Evolutionary conservation across 139 green algal species (phyloP).

Genomic region (Marvania coccoides): DNA sequence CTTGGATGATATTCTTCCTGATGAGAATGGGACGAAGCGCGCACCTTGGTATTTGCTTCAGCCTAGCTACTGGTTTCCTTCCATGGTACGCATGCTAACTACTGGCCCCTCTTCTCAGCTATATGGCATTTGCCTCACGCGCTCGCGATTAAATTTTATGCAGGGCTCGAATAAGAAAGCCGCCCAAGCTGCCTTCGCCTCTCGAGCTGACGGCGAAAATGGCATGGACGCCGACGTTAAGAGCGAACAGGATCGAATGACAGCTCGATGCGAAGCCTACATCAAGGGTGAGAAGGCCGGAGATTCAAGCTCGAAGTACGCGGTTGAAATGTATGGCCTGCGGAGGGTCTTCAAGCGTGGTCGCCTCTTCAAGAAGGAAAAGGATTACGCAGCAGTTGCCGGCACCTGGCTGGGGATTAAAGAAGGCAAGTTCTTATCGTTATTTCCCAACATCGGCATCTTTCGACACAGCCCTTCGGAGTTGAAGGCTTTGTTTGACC

Average conservation of each 20-base stretch:
- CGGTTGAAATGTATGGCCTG: slow-evolving; percentile 63
- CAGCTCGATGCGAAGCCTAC: neutral
- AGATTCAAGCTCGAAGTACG: slow-evolving; percentile 2
- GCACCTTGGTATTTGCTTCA: slow-evolving; percentile 43
- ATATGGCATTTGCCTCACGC: too few relatives aligned
- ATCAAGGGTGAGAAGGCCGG: slow-evolving; percentile 1
- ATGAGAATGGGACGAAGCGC: slow-evolving; percentile 31
- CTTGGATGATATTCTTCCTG: slow-evolving; percentile 69
- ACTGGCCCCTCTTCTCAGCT: too few relatives aligned
- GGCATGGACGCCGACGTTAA: slow-evolving; percentile 23
- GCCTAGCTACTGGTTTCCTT: slow-evolving; percentile 29
- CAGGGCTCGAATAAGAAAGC: too few relatives aligned
- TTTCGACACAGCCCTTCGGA: too few relatives aligned
- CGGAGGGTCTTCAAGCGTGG: slow-evolving; percentile 38
- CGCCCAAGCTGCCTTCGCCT: neutral
- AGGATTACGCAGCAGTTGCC: neutral
- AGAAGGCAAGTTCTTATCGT: slow-evolving; percentile 5
- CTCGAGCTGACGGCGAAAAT: neutral
- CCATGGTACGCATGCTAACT: neutral
- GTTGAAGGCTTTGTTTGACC: neutral
- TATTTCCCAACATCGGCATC: too few relatives aligned
- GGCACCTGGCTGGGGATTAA: neutral
- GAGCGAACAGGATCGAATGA: slow-evolving; percentile 11
- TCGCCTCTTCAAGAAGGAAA: neutral
- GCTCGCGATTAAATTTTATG: too few relatives aligned